Base-by-base conservation (phyloP, 2,329 filamentous ascomycete species). In the Alternaria viburni region DNA sequence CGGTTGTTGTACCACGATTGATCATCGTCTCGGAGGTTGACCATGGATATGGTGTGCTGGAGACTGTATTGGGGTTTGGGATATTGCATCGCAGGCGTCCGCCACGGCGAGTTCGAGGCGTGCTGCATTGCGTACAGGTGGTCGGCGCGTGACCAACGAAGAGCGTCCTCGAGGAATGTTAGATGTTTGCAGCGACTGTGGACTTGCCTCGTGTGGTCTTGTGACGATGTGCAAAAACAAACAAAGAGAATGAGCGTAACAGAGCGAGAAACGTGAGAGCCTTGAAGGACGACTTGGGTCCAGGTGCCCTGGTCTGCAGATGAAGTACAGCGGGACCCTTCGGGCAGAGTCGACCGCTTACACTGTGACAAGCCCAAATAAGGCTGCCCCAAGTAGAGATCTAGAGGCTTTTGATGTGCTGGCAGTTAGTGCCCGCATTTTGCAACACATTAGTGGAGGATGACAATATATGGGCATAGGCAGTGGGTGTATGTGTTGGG, bases 371-470 rank as follows among this genome's bases (percentile, higher is more conserved):
- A 69, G 69, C 65, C 74, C 70, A 63, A 67, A 57, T 69, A 69
- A 73, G 70, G 74, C 75, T 73, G 69, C 72, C 62, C 71, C 69
- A 59, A 73, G 66, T 64, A 69, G 65, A 68, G 65, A 55, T 47
- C 59, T 68, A 69, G 71, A 75, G 75, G 71, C 73, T 73, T 70
- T 71, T 78, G 78, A 80, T 80, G 78, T 79, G 78, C 69, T 80
- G 78, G 77, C 78, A 80, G 68, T 71, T 67, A 71, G 52, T 71
- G 67, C 74, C 75, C 77, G 78, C 77, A 76, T 72, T 76, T 69
- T 67, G 72, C 64, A 71, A 74, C 71, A 73, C 71, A 76, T 79
- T 79, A 76, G 77, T 76, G 76, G 75, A 74, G 62, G 68, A 67
- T 69, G 63, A 75, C 75, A 77, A 73, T 78, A 74, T 77, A 78